Conservation (phyloP, 2,329 filamentous ascomycete species). For the Claviceps capensis region DNA sequence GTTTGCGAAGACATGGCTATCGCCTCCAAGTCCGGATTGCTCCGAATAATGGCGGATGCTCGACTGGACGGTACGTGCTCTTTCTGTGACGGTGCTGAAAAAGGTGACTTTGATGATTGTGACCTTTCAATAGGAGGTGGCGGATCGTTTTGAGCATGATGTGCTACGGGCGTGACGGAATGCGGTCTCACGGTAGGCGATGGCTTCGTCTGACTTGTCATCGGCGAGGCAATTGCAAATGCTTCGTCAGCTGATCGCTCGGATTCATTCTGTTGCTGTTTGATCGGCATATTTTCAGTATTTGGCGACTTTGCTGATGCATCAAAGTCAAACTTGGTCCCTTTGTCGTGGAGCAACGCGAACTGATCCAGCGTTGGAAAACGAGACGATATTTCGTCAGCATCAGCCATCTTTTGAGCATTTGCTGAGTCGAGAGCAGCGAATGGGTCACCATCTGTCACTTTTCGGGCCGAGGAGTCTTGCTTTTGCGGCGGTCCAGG, state of each 20-base stretch:
- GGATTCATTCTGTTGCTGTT: constrained; percentile 29
- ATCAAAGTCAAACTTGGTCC: constrained; percentile 74
- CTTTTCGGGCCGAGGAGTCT: constrained; percentile 49
- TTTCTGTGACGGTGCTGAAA: constrained; percentile 28
- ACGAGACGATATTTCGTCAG: constrained; percentile 69
- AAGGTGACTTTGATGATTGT: constrained; percentile 22
- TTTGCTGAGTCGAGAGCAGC: constrained; percentile 63
- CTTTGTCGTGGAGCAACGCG: constrained; percentile 72
- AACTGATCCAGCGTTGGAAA: constrained; percentile 94
- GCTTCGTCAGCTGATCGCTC: constrained; percentile 74
- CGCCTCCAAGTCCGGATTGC: constrained; percentile 46
- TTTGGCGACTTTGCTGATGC: constrained; percentile 32
- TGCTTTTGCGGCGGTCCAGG: constrained; percentile 28
- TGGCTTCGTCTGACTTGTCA: constrained; percentile 5
- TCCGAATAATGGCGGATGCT: constrained; percentile 50
- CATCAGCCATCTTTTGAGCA: constrained; percentile 29
- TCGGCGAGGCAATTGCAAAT: constrained; percentile 36
- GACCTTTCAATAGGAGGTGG: constrained; percentile 16
- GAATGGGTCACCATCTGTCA: constrained; percentile 69
- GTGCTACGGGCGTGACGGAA: constrained; percentile 14
- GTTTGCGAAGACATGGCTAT: constrained; percentile 39
- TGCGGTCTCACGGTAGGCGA: constrained; percentile 16
- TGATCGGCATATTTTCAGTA: constrained; percentile 19
- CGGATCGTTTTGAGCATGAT: constrained; percentile 9
- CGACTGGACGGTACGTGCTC: constrained; percentile 34